Percentiles rank a stretch among this genome's conserved stretches.
Evolutionary conservation across 2,329 filamentous ascomycete genomes (phyloP).

Genomic region (Fusarium sarcochroum): DNA sequence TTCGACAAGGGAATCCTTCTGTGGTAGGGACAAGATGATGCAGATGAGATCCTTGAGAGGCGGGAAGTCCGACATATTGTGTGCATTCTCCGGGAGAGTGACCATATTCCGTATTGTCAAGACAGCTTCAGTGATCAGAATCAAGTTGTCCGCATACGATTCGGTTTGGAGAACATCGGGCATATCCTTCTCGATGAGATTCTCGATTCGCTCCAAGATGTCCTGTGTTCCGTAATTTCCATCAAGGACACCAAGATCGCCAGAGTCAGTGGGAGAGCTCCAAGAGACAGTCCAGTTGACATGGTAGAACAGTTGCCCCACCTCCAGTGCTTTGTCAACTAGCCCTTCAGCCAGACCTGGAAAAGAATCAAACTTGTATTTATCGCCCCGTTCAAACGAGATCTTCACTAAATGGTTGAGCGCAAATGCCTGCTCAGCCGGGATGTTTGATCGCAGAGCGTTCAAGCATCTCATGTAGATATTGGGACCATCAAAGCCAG

Average conservation of each 20-base stretch:
- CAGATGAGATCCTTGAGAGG: constrained; percentile 86
- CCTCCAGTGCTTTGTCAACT: constrained; percentile 84
- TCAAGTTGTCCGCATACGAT: constrained; percentile 77
- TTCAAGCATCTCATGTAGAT: constrained; percentile 93
- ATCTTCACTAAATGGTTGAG: constrained; percentile 96
- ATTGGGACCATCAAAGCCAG: constrained; percentile 81
- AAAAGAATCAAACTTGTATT: constrained; percentile 95
- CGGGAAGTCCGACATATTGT: constrained; percentile 81
- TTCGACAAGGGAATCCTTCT: constrained; percentile 80
- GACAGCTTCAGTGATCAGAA: constrained; percentile 86
- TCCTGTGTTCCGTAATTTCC: constrained; percentile 65
- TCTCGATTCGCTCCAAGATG: constrained; percentile 76
- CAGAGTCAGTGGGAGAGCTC: constrained; percentile 65
- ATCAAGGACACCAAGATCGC: constrained; percentile 62
- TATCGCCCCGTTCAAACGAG: constrained; percentile 93
- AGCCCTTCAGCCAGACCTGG: constrained; percentile 89
- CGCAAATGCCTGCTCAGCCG: constrained; percentile 90
- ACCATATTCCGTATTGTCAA: constrained; percentile 96
- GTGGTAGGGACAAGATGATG: constrained; percentile 83
- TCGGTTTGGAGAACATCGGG: constrained; percentile 80
- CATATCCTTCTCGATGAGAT: constrained; percentile 70
- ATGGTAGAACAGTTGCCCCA: constrained; percentile 84
- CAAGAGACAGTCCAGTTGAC: constrained; percentile 86
- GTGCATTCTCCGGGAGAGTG: constrained; percentile 90
- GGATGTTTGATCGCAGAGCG: constrained; percentile 83